These are phyloP conservation scores for Fusarium agapanthi DNA, from an alignment of 2,329 filamentous ascomycete genomes.

Conservation along the genomic window DNA sequence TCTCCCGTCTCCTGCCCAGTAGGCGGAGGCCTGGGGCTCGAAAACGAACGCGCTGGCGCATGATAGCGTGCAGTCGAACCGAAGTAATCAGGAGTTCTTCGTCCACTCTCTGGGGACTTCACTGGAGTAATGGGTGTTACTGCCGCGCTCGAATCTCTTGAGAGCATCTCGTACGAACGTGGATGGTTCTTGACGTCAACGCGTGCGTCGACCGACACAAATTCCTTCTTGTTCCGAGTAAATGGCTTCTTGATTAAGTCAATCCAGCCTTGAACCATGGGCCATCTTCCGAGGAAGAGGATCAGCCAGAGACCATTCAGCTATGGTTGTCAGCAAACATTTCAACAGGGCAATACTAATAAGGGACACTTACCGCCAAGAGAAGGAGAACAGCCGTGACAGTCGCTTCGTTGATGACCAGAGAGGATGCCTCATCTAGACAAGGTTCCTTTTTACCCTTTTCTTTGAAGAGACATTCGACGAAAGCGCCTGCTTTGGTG, in stretches of 20 bases:
- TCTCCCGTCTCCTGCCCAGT: constrained; percentile 55
- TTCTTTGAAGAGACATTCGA: constrained; percentile 71
- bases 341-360: neutral
- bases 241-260: constrained; percentile 66
- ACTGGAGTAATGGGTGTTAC: constrained; percentile 60
- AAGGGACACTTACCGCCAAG: constrained; percentile 69
- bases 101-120: constrained; percentile 50
- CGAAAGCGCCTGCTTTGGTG: constrained; percentile 68
- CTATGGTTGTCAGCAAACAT: constrained; percentile 50
- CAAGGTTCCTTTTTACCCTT: constrained; percentile 72
- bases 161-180: constrained; percentile 85
- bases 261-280: constrained; percentile 87
- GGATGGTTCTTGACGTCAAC: constrained; percentile 67
- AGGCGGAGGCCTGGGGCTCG: constrained; percentile 61
- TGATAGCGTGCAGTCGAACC: constrained; percentile 64
- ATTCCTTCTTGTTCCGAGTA: constrained; percentile 73
- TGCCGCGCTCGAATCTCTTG: constrained; percentile 62
- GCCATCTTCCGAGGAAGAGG: constrained; percentile 80
- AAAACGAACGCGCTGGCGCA: constrained; percentile 64
- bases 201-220: constrained; percentile 86
- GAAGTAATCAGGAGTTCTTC: constrained; percentile 64
- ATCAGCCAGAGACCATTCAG: constrained; percentile 87
- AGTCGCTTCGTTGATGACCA: constrained; percentile 79
- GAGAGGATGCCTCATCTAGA: constrained; percentile 61
- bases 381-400: constrained; percentile 84